phyloP scores from a whole-genome alignment of 345 rosid genomes.

The Hibiscus tridactylites region DNA sequence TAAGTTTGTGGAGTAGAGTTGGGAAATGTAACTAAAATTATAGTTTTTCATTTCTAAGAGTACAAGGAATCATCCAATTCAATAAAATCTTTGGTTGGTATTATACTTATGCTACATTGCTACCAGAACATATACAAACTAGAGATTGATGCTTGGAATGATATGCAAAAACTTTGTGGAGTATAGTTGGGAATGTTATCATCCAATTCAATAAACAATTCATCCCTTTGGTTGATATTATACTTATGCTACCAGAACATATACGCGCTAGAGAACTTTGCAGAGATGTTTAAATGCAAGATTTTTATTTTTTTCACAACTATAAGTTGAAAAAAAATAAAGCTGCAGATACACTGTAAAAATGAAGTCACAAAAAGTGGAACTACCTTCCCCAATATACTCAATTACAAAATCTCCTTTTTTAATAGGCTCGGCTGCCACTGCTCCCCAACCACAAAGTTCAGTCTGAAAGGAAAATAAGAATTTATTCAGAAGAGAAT shows the following conservation, averaged over 20 bases:
- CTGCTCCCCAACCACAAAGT: constrained; percentile 96
- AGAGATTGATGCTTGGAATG: not conserved
- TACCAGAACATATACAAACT: not conserved
- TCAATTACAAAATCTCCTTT: constrained; percentile 79
- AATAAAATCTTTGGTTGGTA: not conserved
- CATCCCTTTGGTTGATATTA: no score
- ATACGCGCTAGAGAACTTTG: not conserved
- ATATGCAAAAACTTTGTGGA: no score
- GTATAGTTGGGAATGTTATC: no score
- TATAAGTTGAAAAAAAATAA: not conserved
- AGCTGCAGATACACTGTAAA: not conserved
- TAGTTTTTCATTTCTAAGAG: not conserved
- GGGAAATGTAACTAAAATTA: not conserved
- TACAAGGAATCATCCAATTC: not conserved
- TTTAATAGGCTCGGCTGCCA: constrained; percentile 65
- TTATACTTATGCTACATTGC: not conserved
- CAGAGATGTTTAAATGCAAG: not conserved
- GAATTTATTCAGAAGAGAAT: constrained; percentile 5
- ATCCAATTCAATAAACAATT: no score
- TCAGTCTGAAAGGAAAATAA: constrained; percentile 52
- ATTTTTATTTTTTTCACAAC: not conserved
- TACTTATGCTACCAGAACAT: no score
- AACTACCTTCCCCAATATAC: constrained; percentile 93
- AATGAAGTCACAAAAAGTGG: not conserved
- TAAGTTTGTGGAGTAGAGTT: not conserved